Evolutionary conservation across 805 yeast species (phyloP), one percentile per base, ranked within the genome.

Genomic region (Nakazawaea ambrosiae): DNA sequence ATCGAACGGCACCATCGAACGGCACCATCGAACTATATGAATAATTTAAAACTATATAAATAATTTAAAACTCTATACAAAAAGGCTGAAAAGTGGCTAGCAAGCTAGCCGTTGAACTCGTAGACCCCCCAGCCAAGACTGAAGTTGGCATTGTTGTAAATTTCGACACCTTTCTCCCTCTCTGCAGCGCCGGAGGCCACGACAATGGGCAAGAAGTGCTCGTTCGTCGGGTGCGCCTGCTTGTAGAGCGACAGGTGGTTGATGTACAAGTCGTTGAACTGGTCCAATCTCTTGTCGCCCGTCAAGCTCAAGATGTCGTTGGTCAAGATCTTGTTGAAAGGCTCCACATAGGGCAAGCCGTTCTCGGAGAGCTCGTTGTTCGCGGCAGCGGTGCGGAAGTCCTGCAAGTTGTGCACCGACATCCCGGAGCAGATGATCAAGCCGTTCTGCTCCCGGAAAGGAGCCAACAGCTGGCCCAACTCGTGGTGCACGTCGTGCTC

Each of bases 381-480:
- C 26, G 41, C 24, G 12, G 46, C 37, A 31, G 64, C 54, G 5
- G 41, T 45, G 2, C 73, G 63, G 17, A 75, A 33, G 40, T 81
- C 88, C 26, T 75, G 45, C 30, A 84, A 63, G 50, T 84, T 85
- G 56, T 84, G 94, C 17, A 82, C 92, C 5, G 86, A 66, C 84
- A 81, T 80, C 4, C 95, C 95, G 1, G 89, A 80, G 37, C 76
- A 70, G 4, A 84, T 54, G 2, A 84, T 60, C 39, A 75, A 41
- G 17, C 73, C 75, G 35, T 71, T 73, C 35, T 71, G 55, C 2
- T 65, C 61, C 43, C 88, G 65, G 45, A 75, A 71, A 25, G 64
- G 59, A 12, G 68, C 50, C 35, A 84, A 57, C 0, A 63, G 66
- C 43, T 70, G 55, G 3, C 94, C 95, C 32, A 84, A 55, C 44